Base-by-base conservation (phyloP, 495 filamentous ascomycete genomes). In the Cercophora newfieldiana region DNA sequence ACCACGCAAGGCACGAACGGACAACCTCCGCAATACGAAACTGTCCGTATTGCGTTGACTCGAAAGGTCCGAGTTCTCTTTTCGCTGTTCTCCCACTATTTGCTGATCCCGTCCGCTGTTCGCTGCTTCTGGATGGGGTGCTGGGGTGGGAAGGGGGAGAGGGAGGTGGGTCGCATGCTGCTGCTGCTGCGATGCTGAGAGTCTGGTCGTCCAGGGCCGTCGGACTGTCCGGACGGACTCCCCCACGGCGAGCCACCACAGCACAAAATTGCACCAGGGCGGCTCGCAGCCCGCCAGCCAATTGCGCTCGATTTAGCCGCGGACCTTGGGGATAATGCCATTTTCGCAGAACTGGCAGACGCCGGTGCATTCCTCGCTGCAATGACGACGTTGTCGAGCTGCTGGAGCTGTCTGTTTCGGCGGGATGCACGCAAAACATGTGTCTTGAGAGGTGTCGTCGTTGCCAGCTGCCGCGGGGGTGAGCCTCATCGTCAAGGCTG, bases 281-380 rank as follows among this genome's bases (percentile, higher is more conserved):
- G 71, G 71, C 68, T 70, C 71, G 68, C 63, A 68, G 59, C 49
- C 61, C 66, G 59, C 33, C 63, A 66, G 66, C 71, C 66, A 70
- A 70, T 69, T 71, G 69, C 50, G 56, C 62, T 69, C 51, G 67
- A 71, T 71, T 71, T 74, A 71, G 71, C 71, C 71, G 71, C 67
- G 65, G 66, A 47, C 31, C 25, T 29, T 64, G 48, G 50, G 22
- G 25, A 67, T 68, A 65, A 68, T 65, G 67, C 66, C 68, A 68
- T 60, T 54, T 61, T 31, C 37, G 19, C 19, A 19, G 22, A 51
- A 44, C 51, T 33, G 31, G 14, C 59, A 59, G 26, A 51, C 62
- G 55, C 66, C 18, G 37, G 28, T 26, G 55, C 28, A 31, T 61
- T 56, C 50, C 61, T 37, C 22, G 61, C 50, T 31, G 14, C 21